These are phyloP conservation scores for Psilocybe cyanescens DNA, from an alignment of 768 basidiomycete genomes.

Conservation along the genomic window DNA sequence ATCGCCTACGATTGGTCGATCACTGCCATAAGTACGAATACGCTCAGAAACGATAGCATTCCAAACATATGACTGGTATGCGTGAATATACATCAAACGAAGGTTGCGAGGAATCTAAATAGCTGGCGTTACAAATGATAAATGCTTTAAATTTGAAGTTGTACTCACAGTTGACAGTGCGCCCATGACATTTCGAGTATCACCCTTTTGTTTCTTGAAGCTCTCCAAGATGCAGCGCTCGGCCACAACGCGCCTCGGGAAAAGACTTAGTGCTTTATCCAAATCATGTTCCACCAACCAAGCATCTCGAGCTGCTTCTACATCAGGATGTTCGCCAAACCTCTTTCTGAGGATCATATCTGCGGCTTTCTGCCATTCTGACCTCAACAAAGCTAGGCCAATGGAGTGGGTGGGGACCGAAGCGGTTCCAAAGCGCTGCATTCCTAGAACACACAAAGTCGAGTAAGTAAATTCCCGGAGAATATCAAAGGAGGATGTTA, in stretches of 20 bases:
- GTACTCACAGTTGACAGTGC: slow-evolving; percentile 77
- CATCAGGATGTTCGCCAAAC: slow-evolving; percentile 92
- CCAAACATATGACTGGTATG: slow-evolving; percentile 99
- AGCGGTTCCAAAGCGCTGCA: slow-evolving; percentile 99
- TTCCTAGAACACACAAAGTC: slow-evolving; percentile 53
- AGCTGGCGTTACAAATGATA: neutral
- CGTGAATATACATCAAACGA: slow-evolving; percentile 96
- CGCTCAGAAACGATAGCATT: slow-evolving; percentile 97
- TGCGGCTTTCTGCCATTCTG: slow-evolving; percentile 89
- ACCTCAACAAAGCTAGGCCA: slow-evolving; percentile 86
- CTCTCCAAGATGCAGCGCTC: slow-evolving; percentile 92
- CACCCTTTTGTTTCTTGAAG: slow-evolving; percentile 79
- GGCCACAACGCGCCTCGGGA: slow-evolving; percentile 92
- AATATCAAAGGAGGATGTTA: neutral
- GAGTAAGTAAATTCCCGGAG: slow-evolving; percentile 11
- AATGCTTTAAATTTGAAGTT: neutral
- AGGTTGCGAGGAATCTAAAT: slow-evolving; percentile 91
- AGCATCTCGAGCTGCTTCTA: slow-evolving; percentile 79
- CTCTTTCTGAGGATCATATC: slow-evolving; percentile 81
- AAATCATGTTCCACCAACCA: slow-evolving; percentile 87
- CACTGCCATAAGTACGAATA: slow-evolving; percentile 74
- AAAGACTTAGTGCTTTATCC: slow-evolving; percentile 78
- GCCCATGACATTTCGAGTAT: slow-evolving; percentile 84
- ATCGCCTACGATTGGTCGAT: slow-evolving; percentile 83
- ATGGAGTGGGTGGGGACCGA: slow-evolving; percentile 95